Evolutionary conservation across 768 basidiomycete species (phyloP), one percentile per base, ranked within the genome.

Genomic region (Phaeotremella skinneri): DNA sequence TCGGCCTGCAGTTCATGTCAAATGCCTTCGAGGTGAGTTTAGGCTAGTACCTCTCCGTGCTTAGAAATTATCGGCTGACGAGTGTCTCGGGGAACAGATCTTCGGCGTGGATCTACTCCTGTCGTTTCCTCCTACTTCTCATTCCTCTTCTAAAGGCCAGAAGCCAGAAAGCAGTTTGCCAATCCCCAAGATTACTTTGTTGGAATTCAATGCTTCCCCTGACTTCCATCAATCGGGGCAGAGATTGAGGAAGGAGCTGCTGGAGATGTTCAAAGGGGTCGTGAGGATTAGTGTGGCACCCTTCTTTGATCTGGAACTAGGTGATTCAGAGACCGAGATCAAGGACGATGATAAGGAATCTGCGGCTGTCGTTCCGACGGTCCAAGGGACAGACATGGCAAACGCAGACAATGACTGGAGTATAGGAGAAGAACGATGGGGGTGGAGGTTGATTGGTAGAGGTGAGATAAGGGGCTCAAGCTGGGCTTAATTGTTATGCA

Each of bases 131-230:
- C 69, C 67, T 61, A 43, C 39, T 30, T 27, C 14, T 17, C 49
- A 63, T 63, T 50, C 55, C 49, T 20, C 51, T 2, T 30, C 58
- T 9, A 21, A 37, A 17, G 34, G 48, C 2, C 23, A 52, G 2
- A 25, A 1, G 21, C 21, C 29, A n/a, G 21, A 56, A 14, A 14
- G 29, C 25, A 64, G 52, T 3, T 56, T 69, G 0, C 52, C 76
- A 3, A 56, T 59, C 17, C 55, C 74, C 1, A 58, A 58, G 61
- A 85, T 90, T 16, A 85, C 87, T 55, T 79, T 97, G 1, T 81
- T 97, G 29, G 96, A 98, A 76, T 81, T 94, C 69, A 99, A 99
- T 72, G 86, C 94, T 4, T 92, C 93, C 63, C 94, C 96, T 1
- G 96, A 96, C 43, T 94, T 98, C 58, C 90, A 92, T 69, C 83